Percentiles rank a stretch among this genome's conserved stretches.
These are phyloP conservation scores for Arthroderma sp. DNA, from an alignment of 2,329 filamentous ascomycete species.

Conservation along the genomic window DNA sequence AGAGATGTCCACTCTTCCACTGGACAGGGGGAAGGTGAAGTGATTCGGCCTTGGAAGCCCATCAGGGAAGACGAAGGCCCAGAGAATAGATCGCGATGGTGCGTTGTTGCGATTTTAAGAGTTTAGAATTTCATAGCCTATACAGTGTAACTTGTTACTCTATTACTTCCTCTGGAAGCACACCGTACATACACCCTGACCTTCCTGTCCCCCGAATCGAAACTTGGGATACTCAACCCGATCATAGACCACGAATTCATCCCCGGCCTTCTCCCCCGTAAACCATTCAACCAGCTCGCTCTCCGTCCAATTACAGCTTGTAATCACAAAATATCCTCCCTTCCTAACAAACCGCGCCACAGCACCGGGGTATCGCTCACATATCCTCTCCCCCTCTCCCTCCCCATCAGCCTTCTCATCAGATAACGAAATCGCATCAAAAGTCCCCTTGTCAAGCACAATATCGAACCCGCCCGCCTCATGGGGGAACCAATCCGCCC, in stretches of 20 bases:
- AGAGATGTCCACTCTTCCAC: slow-evolving; percentile 35
- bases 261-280: slow-evolving; percentile 26
- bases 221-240: slow-evolving; percentile 74
- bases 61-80: slow-evolving; percentile 35
- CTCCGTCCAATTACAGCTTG: slow-evolving; percentile 97
- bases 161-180: slow-evolving; percentile 51
- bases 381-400: slow-evolving; percentile 48
- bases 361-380: slow-evolving; percentile 60
- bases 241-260: slow-evolving; percentile 47
- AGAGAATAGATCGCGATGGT: slow-evolving; percentile 44
- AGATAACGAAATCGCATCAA: slow-evolving; percentile 77
- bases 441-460: slow-evolving; percentile 95
- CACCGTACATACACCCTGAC: slow-evolving; percentile 76
- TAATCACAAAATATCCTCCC: slow-evolving; percentile 67
- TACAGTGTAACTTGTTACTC: background rate
- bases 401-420: slow-evolving; percentile 17
- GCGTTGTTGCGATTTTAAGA: slow-evolving; percentile 38
- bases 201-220: slow-evolving; percentile 76
- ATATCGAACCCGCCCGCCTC: slow-evolving; percentile 59
- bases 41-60: slow-evolving; percentile 31
- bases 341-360: slow-evolving; percentile 55
- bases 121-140: slow-evolving; percentile 2
- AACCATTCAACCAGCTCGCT: slow-evolving; percentile 75
- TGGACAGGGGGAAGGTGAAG: slow-evolving; percentile 34
- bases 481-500: slow-evolving; percentile 26